These are phyloP conservation scores for Prillingera fragicola DNA, from an alignment of 1,284 basidiomycete species.

Conservation along the genomic window DNA sequence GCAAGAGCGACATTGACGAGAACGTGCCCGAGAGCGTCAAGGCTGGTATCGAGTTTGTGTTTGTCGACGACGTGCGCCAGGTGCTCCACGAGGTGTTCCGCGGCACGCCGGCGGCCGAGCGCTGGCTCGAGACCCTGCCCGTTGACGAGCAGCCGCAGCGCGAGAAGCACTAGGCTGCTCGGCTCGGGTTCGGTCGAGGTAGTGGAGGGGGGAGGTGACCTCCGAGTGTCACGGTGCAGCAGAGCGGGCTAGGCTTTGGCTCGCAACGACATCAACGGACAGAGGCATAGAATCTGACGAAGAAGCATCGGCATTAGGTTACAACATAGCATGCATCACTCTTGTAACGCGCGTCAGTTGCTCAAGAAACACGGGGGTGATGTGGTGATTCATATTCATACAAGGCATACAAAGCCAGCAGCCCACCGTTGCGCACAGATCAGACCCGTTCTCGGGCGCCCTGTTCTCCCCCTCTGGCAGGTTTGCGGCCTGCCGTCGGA, in stretches of 20 bases:
- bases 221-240: no score
- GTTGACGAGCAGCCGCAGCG: conserved; percentile 30
- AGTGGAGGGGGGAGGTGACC: no score
- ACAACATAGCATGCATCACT: conserved; percentile 14
- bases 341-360: no score
- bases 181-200: no score
- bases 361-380: no score
- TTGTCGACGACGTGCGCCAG: conserved; percentile 79
- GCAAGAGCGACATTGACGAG: conserved; percentile 86
- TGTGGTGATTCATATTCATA: no score
- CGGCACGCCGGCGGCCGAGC: conserved; percentile 56
- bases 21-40: conserved; percentile 93
- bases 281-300: not conserved
- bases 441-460: conserved; percentile 13
- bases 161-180: conserved; percentile 12
- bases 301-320: conserved; percentile 3
- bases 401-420: no score
- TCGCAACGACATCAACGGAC: no score
- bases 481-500: conserved; percentile 3
- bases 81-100: conserved; percentile 80
- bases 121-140: conserved; percentile 60
- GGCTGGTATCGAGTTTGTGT: conserved; percentile 85
- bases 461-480: conserved; percentile 4
- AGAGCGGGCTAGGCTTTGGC: no score
- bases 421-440: no score